Evolutionary conservation across 129 eudicot species (phyloP).

Genomic region (Helichrysum umbraculigerum): DNA sequence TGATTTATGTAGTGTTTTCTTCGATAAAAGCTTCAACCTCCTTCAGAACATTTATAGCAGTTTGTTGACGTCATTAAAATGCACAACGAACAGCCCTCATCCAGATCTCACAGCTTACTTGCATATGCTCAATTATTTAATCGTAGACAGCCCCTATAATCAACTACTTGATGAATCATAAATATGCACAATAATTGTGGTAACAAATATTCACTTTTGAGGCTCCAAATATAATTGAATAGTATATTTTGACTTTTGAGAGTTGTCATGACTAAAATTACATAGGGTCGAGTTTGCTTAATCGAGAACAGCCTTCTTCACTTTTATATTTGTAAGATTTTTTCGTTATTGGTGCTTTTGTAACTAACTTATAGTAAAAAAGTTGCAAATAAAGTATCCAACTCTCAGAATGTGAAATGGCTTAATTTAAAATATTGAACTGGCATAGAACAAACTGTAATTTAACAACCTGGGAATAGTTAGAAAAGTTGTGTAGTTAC

Average conservation of each 20-base stretch:
- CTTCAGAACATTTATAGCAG: conserved; percentile 69
- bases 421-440: conserved; percentile 4
- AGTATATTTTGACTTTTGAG: background rate
- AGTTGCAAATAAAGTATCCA: background rate
- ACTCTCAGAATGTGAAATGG: conserved; percentile 8
- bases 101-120: background rate
- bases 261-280: background rate
- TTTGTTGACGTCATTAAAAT: conserved; percentile 48
- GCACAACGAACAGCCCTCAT: background rate
- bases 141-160: background rate
- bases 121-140: conserved; percentile 17
- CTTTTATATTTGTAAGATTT: too few species aligned
- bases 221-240: background rate
- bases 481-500: conserved; percentile 80
- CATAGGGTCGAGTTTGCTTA: background rate
- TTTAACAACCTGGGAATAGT: conserved; percentile 30
- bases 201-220: background rate
- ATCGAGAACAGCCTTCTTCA: background rate
- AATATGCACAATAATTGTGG: background rate
- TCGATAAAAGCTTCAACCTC: conserved; percentile 70
- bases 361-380: background rate
- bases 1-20: conserved; percentile 72
- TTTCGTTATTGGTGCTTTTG: background rate
- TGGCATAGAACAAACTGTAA: background rate
- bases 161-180: background rate